Percentiles rank a stretch among this genome's conserved stretches.
Conservation (phyloP, 78 protist species). For the Tieghemostelium lacteum region DNA sequence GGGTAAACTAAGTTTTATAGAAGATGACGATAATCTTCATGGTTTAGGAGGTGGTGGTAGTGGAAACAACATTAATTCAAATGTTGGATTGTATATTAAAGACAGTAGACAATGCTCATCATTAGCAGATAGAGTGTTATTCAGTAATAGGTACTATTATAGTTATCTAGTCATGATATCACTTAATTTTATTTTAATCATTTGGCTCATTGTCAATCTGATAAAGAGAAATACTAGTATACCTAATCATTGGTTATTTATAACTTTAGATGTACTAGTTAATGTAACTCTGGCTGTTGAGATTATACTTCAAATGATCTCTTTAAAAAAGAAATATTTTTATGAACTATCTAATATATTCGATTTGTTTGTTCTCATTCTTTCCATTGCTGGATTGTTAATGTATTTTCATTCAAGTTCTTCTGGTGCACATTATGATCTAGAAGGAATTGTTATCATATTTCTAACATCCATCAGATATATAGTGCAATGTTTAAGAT, state of each 20-base stretch:
- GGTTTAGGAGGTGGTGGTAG: no score
- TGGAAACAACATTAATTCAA: no score
- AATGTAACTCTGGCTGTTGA: constrained; percentile 31
- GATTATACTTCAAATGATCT: constrained; percentile 27
- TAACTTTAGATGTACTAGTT: constrained; percentile 28
- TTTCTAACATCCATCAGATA: constrained; percentile 42
- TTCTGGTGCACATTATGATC: neutral
- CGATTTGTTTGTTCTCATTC: constrained; percentile 31
- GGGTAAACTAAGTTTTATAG: no score
- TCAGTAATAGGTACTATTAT: constrained; percentile 54
- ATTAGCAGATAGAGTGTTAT: constrained; percentile 54
- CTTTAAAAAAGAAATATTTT: constrained; percentile 35
- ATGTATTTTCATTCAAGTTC: constrained; percentile 16
- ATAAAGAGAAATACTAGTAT: constrained; percentile 24
- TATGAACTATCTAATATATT: constrained; percentile 20
- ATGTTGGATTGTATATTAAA: no score
- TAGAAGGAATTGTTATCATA: constrained; percentile 53
- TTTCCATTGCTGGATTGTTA: constrained; percentile 40
- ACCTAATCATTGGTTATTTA: constrained; percentile 69
- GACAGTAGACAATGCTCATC: constrained; percentile 43
- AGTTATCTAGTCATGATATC: constrained; percentile 32
- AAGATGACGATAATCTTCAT: no score
- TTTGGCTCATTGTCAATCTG: constrained; percentile 46
- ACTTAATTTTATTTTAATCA: constrained; percentile 16
- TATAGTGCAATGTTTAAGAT: constrained; percentile 34